Conservation (phyloP, 805 yeast species). For the Blastobotrys americana region DNA sequence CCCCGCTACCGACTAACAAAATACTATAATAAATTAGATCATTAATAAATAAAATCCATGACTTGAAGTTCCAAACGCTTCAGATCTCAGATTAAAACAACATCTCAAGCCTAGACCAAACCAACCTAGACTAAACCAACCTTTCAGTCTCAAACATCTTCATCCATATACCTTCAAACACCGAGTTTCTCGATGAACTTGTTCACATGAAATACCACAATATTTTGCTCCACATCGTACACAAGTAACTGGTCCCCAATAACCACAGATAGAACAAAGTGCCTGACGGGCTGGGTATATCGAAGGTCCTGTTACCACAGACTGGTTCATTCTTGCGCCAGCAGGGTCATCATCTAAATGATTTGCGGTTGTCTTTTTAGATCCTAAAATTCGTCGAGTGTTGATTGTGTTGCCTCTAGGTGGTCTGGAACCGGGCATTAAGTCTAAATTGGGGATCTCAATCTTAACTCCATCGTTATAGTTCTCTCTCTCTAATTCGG, state of each 20-base stretch:
- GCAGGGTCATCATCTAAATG: slow-evolving; percentile 36
- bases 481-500: slow-evolving; percentile 32
- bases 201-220: slow-evolving; percentile 32
- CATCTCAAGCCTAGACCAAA: slow-evolving; percentile 3
- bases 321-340: slow-evolving; percentile 25
- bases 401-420: slow-evolving; percentile 24
- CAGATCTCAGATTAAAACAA: too few relatives aligned
- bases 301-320: slow-evolving; percentile 30
- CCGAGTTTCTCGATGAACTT: slow-evolving; percentile 33
- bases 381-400: slow-evolving; percentile 32
- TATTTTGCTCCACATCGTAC: slow-evolving; percentile 32
- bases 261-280: slow-evolving; percentile 37
- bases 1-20: slow-evolving; percentile 1
- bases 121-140: too few relatives aligned
- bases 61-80: too few relatives aligned
- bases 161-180: slow-evolving; percentile 30
- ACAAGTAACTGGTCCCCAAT: slow-evolving; percentile 31
- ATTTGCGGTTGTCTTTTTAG: slow-evolving; percentile 33
- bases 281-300: slow-evolving; percentile 29
- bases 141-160: too few relatives aligned
- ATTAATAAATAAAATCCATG: too few relatives aligned
- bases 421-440: slow-evolving; percentile 1
- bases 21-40: too few relatives aligned
- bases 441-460: slow-evolving; percentile 26
- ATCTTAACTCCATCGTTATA: slow-evolving; percentile 30